Evolutionary conservation across 345 rosid genomes (phyloP).

Genomic region (Eutrema japonicum): DNA sequence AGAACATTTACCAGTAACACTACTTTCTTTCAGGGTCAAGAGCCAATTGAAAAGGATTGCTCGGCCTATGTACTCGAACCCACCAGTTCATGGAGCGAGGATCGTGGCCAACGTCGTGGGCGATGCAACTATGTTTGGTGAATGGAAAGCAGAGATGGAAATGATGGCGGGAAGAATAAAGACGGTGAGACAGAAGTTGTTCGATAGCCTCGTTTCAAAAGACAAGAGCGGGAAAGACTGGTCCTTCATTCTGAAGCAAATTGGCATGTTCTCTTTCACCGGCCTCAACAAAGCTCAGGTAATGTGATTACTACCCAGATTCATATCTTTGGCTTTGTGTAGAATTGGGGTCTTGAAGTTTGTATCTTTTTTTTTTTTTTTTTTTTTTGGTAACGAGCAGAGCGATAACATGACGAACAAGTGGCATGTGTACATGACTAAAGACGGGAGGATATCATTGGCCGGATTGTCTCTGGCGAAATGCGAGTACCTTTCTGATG

Average conservation of each 20-base stretch:
- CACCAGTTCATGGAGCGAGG: conserved; percentile 95
- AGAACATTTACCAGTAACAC: conserved; percentile 58
- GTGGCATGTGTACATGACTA: conserved; percentile 96
- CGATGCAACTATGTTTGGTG: conserved; percentile 73
- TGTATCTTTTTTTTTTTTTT: not conserved
- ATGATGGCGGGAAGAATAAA: conserved; percentile 98
- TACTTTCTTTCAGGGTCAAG: conserved; percentile 78
- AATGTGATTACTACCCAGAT: not conserved
- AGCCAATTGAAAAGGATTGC: conserved; percentile 97
- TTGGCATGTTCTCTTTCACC: conserved; percentile 98
- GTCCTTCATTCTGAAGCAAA: conserved; percentile 90
- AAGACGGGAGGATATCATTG: conserved; percentile 92
- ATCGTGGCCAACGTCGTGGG: conserved; percentile 89
- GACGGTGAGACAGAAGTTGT: conserved; percentile 75
- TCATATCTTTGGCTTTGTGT: conserved; percentile 9
- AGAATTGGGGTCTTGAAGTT: not conserved
- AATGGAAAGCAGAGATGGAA: conserved; percentile 98
- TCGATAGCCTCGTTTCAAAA: conserved; percentile 69
- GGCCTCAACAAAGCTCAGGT: conserved; percentile 95
- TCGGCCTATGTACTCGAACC: conserved; percentile 97
- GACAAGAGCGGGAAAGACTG: conserved; percentile 95
- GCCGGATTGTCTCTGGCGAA: conserved; percentile 92
- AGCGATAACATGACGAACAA: conserved; percentile 88
- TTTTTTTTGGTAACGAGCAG: conserved; percentile 35
- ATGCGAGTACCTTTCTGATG: conserved; percentile 92